Evolutionary conservation across 2,329 filamentous ascomycete genomes (phyloP), one percentile per base, ranked within the genome.

Genomic region (Colletotrichum sansevieriae): DNA sequence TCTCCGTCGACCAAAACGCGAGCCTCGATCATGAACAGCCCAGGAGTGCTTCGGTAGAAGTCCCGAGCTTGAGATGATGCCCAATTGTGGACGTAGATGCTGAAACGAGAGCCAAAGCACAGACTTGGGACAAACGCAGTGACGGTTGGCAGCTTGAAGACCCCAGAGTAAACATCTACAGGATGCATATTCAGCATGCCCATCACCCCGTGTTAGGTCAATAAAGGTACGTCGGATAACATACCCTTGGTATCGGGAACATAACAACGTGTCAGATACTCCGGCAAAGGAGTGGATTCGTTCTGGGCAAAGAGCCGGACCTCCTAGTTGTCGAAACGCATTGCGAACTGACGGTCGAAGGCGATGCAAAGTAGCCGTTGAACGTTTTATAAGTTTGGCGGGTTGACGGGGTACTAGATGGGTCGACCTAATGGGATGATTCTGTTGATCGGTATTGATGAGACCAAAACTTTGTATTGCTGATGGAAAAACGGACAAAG

Each of bases 251-350:
- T 85, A 6, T 83, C 81, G n/a, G 90, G 86, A 37, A 91, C 88
- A 76, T 92, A 91, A 77, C 92, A 97, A 70, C 88, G 85, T 8
- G 92, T 93, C 75, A 90, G 91, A 84, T 96, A 97, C 79, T 97
- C 94, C 78, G 93, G 92, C 63, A 95, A 79, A 1, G 94, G 94
- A 12, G 91, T 77, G 73, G 89, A 90, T 73, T 85, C 89, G 70
- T 87, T 85, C 70, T 78, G 79, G 0, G 92, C 91, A 77, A 97
- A 97, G 70, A 97, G 83, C 49, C 97, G 87, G 63, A 96, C 87
- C 75, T 97, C 94, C 94, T 93, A 97, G 75, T 93, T 90, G 73
- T 93, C 88, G 84, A 92, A 97, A 68, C 93, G 90, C 94, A 97
- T 97, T 71, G 74, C 84, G 49, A 4, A 39, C 9, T 75, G 29